Percentiles rank a stretch among this genome's conserved stretches.
phyloP scores from a whole-genome alignment of 306 rosid species.

The Quercus alba region DNA sequence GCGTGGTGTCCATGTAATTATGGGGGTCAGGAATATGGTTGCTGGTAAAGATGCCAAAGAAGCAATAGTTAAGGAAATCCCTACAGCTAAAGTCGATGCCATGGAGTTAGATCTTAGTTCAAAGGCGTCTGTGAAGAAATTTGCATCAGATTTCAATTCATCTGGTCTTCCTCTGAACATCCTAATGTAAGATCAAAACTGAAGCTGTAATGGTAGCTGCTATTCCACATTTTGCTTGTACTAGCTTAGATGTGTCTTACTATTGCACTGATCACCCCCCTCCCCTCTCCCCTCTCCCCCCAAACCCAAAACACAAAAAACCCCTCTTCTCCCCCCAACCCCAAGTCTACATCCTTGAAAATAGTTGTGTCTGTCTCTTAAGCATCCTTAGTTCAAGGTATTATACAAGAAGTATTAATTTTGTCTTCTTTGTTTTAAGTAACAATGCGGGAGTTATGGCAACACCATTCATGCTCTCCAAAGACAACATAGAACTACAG shows the following conservation, averaged over 20 bases:
- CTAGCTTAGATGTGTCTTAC: background rate
- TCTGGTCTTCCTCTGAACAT: slow-evolving; percentile 65
- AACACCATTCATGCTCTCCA: slow-evolving; percentile 57
- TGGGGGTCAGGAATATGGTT: slow-evolving; percentile 63
- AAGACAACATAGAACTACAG: slow-evolving; percentile 78
- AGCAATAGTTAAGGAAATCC: slow-evolving; percentile 56
- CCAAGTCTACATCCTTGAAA: background rate
- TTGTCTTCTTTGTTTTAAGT: slow-evolving; percentile 41
- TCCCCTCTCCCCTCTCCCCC: too few species aligned
- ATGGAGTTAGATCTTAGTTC: slow-evolving; percentile 86
- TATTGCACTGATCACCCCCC: background rate
- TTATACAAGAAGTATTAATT: slow-evolving; percentile 7
- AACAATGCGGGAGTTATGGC: slow-evolving; percentile 92
- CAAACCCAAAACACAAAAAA: too few species aligned
- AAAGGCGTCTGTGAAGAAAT: slow-evolving; percentile 58
- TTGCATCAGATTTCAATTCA: slow-evolving; percentile 55
- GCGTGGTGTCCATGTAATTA: slow-evolving; percentile 81
- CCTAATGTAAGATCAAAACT: slow-evolving; percentile 57
- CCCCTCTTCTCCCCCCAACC: too few species aligned
- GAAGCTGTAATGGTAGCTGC: background rate
- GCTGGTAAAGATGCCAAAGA: slow-evolving; percentile 53
- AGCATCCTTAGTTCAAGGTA: slow-evolving; percentile 3
- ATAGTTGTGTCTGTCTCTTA: slow-evolving; percentile 5
- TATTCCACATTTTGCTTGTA: background rate
- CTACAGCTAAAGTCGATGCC: slow-evolving; percentile 67